A percentile compares a stretch with the other conserved stretches of the same genome.
These are phyloP conservation scores for Dichotomopilus funicola DNA, from an alignment of 2,329 filamentous ascomycete genomes.

Conservation along the genomic window DNA sequence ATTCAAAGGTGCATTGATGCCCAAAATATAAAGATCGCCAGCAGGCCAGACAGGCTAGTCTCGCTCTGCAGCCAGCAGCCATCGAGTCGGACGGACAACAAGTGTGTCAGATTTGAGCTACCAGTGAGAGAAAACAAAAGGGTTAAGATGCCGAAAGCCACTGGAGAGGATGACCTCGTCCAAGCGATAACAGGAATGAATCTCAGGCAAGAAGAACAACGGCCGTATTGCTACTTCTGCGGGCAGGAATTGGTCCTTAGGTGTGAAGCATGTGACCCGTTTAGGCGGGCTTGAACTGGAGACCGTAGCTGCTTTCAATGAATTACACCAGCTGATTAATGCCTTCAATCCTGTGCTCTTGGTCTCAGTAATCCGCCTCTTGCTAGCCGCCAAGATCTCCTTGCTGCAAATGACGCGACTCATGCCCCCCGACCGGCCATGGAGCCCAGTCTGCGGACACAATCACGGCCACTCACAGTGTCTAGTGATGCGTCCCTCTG, in stretches of 20 bases:
- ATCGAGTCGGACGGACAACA: not conserved
- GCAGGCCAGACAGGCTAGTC: not conserved
- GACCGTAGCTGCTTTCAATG: not conserved
- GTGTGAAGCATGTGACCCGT: not conserved
- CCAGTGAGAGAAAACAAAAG: not conserved
- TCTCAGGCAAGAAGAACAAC: not conserved
- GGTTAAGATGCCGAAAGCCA: not conserved
- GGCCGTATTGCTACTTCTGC: not conserved
- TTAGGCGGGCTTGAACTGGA: not conserved
- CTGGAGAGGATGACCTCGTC: not conserved
- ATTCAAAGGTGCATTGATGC: not conserved
- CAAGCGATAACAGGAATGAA: not conserved
- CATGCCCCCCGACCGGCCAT: not conserved
- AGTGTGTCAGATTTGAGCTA: not conserved
- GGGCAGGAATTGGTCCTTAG: not conserved
- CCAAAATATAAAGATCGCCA: not conserved
- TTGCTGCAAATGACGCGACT: not conserved
- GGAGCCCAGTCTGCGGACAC: not conserved
- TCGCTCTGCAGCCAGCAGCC: not conserved
- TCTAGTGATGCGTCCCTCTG: not conserved
- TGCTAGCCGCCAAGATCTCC: not conserved
- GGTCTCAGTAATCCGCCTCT: not conserved
- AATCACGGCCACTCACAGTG: not conserved
- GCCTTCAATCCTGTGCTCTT: not conserved
- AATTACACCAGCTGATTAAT: not conserved